Conservation (phyloP, 2,329 filamentous ascomycete species). For the Aspergillus viridinutans region DNA sequence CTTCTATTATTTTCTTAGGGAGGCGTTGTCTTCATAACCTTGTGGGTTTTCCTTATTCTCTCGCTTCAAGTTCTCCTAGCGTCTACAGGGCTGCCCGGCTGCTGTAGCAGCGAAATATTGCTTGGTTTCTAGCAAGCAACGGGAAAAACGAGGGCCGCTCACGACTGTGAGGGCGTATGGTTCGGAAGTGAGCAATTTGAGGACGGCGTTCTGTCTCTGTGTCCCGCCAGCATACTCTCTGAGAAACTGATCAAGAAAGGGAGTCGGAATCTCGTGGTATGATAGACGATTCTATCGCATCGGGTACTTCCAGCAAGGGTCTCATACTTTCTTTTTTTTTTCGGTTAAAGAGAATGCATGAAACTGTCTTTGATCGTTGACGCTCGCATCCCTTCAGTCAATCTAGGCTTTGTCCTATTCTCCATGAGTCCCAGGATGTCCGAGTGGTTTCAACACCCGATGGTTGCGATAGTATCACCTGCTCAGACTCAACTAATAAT, state of each 20-base stretch:
- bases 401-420: neutral
- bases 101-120: slow-evolving; percentile 20
- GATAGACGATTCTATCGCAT: slow-evolving; percentile 27
- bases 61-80: slow-evolving; percentile 22
- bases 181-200: slow-evolving; percentile 16
- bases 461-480: neutral
- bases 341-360: slow-evolving; percentile 34
- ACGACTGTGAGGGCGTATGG: slow-evolving; percentile 14
- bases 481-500: neutral
- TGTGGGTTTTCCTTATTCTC: slow-evolving; percentile 31
- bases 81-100: slow-evolving; percentile 22
- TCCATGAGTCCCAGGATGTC: neutral
- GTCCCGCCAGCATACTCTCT: slow-evolving; percentile 6
- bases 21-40: slow-evolving; percentile 43
- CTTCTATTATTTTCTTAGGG: slow-evolving; percentile 40
- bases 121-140: slow-evolving; percentile 10
- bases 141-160: slow-evolving; percentile 7
- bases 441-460: neutral
- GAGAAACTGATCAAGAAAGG: slow-evolving; percentile 15
- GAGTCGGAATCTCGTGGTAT: slow-evolving; percentile 20
- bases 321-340: slow-evolving; percentile 19
- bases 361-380: slow-evolving; percentile 17
- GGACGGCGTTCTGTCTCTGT: slow-evolving; percentile 16
- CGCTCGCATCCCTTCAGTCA: neutral
- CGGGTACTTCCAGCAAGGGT: slow-evolving; percentile 23